Conservation (phyloP, 179 eudicot genomes). For the Sideroxylon spinosum region DNA sequence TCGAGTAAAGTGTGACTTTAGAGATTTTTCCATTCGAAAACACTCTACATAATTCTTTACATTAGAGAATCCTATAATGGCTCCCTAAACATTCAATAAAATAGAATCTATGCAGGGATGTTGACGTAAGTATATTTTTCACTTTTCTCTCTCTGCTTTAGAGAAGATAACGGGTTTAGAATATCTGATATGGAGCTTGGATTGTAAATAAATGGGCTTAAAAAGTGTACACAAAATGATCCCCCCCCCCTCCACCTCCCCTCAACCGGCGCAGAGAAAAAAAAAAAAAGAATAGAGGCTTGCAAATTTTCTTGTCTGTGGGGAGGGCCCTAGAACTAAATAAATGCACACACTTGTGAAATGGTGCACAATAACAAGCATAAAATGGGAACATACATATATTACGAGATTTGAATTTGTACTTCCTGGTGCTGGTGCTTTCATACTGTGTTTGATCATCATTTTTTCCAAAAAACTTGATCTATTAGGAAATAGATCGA, state of each 20-base stretch:
- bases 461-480: not conserved
- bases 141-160: no score
- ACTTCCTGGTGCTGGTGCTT: not conserved
- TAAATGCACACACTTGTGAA: not conserved
- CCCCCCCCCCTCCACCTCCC: no score
- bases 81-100: no score
- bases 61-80: no score
- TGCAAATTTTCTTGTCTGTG: not conserved
- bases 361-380: not conserved
- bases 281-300: no score
- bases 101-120: no score
- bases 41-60: no score
- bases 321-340: not conserved
- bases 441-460: not conserved
- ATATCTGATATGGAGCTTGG: not conserved
- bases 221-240: not conserved
- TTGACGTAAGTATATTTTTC: no score
- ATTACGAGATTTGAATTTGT: not conserved
- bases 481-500: not conserved
- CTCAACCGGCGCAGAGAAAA: no score
- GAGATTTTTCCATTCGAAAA: no score
- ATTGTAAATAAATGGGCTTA: not conserved
- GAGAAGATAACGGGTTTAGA: no score
- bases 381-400: not conserved
- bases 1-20: no score